Percentiles rank a stretch among this genome's conserved stretches.
Conservation (phyloP, 1,139 yeast species). For the Keqinozyma sinolaborantium region DNA sequence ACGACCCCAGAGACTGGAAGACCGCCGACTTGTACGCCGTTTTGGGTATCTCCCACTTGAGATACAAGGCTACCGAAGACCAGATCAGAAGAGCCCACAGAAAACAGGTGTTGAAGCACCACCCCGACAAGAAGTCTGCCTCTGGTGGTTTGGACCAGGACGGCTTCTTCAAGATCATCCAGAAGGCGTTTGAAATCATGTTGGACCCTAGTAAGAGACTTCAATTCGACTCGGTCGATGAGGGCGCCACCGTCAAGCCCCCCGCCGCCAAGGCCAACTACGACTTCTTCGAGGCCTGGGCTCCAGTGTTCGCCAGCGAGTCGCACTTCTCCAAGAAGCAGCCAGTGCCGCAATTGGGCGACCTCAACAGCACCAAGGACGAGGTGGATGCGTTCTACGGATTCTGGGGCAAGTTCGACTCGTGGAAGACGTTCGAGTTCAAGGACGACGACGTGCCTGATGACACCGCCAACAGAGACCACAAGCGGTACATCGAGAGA, state of each 20-base stretch:
- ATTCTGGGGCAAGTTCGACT: conserved; percentile 94
- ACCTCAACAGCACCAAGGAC: conserved; percentile 60
- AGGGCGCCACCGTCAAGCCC: conserved; percentile 77
- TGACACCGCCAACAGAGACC: conserved; percentile 98
- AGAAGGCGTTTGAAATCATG: conserved; percentile 90
- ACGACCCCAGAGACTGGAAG: conserved; percentile 99
- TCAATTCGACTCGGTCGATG: conserved; percentile 95
- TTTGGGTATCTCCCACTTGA: conserved; percentile 85
- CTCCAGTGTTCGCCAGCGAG: conserved; percentile 86
- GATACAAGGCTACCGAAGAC: conserved; percentile 88
- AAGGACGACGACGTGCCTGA: conserved; percentile 99
- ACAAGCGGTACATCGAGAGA: conserved; percentile 97
- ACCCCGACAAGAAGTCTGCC: conserved; percentile 95
- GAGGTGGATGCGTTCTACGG: conserved; percentile 88
- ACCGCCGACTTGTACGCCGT: conserved; percentile 95
- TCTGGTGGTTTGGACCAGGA: conserved; percentile 85
- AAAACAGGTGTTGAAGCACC: conserved; percentile 93
- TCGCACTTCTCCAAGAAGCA: conserved; percentile 86
- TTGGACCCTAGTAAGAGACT: conserved; percentile 82
- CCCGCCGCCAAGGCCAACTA: conserved; percentile 62
- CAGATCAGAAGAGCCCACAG: conserved; percentile 97
- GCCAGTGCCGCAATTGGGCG: conserved; percentile 85
- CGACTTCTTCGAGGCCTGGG: conserved; percentile 91
- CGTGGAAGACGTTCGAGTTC: conserved; percentile 98
- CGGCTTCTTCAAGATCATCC: conserved; percentile 97